A percentile compares a stretch with the other conserved stretches of the same genome.
Evolutionary conservation across 202 grass and related monocot genomes (phyloP).

Genomic region (Digitaria exilis): DNA sequence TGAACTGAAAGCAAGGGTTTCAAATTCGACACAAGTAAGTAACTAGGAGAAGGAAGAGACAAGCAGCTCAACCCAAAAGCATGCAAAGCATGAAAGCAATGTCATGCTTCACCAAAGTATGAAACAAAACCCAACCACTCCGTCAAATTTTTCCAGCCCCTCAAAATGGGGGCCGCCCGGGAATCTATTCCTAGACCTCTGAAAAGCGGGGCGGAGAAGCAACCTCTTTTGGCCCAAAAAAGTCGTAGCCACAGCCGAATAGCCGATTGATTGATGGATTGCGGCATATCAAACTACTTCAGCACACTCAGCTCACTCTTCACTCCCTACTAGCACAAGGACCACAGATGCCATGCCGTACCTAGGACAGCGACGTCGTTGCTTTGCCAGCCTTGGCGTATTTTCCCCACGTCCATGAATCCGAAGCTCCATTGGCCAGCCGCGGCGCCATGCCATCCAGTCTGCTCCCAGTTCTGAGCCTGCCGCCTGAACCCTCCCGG

Average conservation of each 20-base stretch:
- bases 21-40: not conserved
- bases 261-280: conserved; percentile 41
- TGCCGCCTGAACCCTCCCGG: not conserved
- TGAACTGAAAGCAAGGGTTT: not conserved
- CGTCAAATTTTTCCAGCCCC: not conserved
- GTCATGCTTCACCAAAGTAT: not conserved
- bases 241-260: conserved; percentile 28
- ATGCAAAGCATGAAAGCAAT: not conserved
- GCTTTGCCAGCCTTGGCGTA: not conserved
- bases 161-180: not conserved
- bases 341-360: not conserved
- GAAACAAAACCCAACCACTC: not conserved
- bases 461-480: not conserved
- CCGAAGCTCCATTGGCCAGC: not conserved
- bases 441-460: not conserved
- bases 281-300: conserved; percentile 7
- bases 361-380: conserved; percentile 22
- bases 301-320: not conserved
- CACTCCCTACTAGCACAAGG: not conserved
- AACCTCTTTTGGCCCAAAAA: conserved; percentile 40
- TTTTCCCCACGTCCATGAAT: conserved; percentile 3
- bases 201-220: conserved; percentile 43
- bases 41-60: not conserved
- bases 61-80: not conserved
- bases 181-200: conserved; percentile 42